phyloP scores from a whole-genome alignment of 495 filamentous ascomycete genomes.

The Neurospora cerealis region DNA sequence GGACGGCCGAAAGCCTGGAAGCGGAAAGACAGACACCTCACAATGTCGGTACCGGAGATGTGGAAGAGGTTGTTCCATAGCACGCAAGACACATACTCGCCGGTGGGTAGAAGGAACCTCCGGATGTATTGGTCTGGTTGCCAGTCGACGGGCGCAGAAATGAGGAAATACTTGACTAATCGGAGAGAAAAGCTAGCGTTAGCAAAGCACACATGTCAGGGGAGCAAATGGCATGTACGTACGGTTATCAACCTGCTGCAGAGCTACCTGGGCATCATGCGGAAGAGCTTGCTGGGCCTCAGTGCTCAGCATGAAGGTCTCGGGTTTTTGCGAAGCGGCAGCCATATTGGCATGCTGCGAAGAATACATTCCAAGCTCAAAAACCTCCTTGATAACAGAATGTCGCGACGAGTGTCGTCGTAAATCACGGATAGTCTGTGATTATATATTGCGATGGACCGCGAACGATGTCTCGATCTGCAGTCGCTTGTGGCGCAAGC shows the following conservation, averaged over 20 bases:
- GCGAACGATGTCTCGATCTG: background rate
- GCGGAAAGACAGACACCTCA: conserved; percentile 93
- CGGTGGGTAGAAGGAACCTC: conserved; percentile 87
- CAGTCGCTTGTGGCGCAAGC: conserved; percentile 4
- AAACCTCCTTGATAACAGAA: conserved; percentile 8
- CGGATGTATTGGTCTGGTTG: conserved; percentile 92
- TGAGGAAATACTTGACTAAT: conserved; percentile 97
- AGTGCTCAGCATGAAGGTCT: conserved; percentile 95
- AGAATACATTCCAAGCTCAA: conserved; percentile 35
- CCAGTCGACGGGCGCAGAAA: conserved; percentile 98
- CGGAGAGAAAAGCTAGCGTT: background rate
- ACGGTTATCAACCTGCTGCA: conserved; percentile 98
- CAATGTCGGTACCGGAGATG: conserved; percentile 97
- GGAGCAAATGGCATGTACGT: conserved; percentile 31
- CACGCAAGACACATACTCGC: conserved; percentile 97
- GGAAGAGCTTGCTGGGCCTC: conserved; percentile 94
- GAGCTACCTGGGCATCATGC: conserved; percentile 90
- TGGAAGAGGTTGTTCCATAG: conserved; percentile 98
- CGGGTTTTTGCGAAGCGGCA: conserved; percentile 65
- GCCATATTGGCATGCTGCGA: conserved; percentile 43
- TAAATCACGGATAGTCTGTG: background rate
- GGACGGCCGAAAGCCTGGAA: conserved; percentile 98
- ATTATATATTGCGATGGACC: background rate
- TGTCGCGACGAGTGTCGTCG: background rate
- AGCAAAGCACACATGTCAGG: background rate